A percentile compares a stretch with the other conserved stretches of the same genome.
phyloP scores from a whole-genome alignment of 441 rosid genomes.

The Erodium moschatum region DNA sequence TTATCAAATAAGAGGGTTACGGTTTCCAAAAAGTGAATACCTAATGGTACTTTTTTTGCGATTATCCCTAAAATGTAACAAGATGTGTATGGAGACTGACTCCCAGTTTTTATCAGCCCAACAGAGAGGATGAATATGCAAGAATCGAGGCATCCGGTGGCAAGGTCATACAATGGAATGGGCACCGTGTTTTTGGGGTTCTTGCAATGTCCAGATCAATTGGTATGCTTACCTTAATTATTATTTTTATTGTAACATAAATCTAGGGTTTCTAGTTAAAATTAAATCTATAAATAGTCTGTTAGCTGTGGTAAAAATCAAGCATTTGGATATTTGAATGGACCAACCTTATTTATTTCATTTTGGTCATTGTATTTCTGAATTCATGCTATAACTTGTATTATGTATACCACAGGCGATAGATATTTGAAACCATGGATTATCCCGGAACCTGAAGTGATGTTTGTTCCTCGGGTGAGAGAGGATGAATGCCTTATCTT shows the following conservation, averaged over 20 bases:
- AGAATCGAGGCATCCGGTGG: constrained; percentile 92
- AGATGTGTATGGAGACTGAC: constrained; percentile 1
- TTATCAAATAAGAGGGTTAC: too few species aligned
- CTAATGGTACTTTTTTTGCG: too few species aligned
- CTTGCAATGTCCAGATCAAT: constrained; percentile 93
- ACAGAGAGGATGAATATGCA: constrained; percentile 80
- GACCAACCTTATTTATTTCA: too few species aligned
- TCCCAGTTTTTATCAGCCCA: constrained; percentile 43
- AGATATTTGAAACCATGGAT: constrained; percentile 81
- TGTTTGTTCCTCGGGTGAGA: constrained; percentile 56
- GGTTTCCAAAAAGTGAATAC: too few species aligned
- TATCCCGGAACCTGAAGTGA: constrained; percentile 78
- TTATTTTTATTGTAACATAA: too few species aligned
- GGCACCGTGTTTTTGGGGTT: constrained; percentile 85
- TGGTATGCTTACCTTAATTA: constrained; percentile 36
- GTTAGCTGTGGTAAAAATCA: too few species aligned
- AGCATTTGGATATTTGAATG: too few species aligned
- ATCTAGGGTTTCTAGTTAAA: too few species aligned
- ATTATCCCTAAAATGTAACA: not conserved
- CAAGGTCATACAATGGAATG: constrained; percentile 90
- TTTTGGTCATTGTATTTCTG: too few species aligned
- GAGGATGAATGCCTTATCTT: constrained; percentile 80
- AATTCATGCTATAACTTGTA: not conserved
- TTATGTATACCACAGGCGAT: constrained; percentile 51
- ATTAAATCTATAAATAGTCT: too few species aligned